These are phyloP conservation scores for Coelastrella sp. DNA, from an alignment of 139 green algal genomes.

Conservation along the genomic window DNA sequence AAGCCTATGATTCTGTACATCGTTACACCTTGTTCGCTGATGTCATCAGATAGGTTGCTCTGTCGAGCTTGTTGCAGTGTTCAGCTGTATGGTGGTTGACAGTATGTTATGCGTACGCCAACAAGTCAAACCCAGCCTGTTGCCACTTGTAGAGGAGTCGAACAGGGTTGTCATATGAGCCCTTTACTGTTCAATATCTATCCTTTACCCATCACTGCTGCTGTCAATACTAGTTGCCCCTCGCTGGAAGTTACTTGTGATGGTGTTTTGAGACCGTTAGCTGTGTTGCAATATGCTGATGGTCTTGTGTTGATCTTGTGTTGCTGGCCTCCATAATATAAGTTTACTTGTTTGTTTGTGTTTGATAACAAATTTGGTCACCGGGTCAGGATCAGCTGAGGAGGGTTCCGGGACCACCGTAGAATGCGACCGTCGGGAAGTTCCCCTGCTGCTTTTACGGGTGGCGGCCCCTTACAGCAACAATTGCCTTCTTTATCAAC, in stretches of 20 bases:
- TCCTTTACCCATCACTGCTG: neutral
- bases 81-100: neutral
- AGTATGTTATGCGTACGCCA: neutral
- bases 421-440: too few relatives aligned
- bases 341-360: too few relatives aligned
- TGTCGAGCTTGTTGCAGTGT: neutral
- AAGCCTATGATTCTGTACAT: neutral
- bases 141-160: neutral
- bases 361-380: too few relatives aligned
- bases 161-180: neutral
- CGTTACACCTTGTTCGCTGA: neutral
- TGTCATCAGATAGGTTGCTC: neutral
- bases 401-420: too few relatives aligned
- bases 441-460: too few relatives aligned
- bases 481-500: too few relatives aligned
- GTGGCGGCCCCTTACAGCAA: too few relatives aligned
- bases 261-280: neutral
- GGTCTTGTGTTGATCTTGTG: neutral
- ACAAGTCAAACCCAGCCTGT: neutral
- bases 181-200: neutral
- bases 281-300: neutral
- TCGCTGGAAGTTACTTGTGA: neutral
- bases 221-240: neutral
- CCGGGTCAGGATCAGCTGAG: too few relatives aligned
- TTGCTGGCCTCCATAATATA: too few relatives aligned